Percentiles rank a stretch among this genome's conserved stretches.
Evolutionary conservation across 306 rosid species (phyloP).

Genomic region (Argentina anserina): DNA sequence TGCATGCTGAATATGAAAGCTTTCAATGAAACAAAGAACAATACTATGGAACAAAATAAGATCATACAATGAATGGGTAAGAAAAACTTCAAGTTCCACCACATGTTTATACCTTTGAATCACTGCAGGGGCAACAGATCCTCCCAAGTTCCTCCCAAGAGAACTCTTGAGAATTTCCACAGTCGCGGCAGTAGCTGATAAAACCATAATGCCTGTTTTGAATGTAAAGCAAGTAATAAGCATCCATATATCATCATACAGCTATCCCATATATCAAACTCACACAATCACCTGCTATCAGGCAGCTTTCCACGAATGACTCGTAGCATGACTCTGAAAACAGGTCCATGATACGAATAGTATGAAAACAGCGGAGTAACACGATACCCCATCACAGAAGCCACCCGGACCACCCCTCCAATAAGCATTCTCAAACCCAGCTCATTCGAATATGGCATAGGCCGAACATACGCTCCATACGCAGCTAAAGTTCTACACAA

Average conservation of each 20-base stretch:
- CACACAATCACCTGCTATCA: conserved; percentile 47
- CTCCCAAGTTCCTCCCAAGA: conserved; percentile 78
- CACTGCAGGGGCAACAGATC: conserved; percentile 65
- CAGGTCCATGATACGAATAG: conserved; percentile 86
- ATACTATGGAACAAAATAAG: conserved; percentile 6
- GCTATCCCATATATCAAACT: conserved; percentile 1
- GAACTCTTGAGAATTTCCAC: conserved; percentile 71
- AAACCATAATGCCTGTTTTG: conserved; percentile 61
- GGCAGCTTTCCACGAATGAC: conserved; percentile 68
- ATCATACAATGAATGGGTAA: neutral
- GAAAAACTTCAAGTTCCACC: neutral
- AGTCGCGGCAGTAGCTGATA: conserved; percentile 62
- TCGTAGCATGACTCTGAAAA: conserved; percentile 79
- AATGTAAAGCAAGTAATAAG: conserved; percentile 7
- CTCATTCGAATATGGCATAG: conserved; percentile 88
- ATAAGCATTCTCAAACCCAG: conserved; percentile 91
- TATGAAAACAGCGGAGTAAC: conserved; percentile 76
- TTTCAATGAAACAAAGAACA: neutral
- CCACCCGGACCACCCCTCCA: conserved; percentile 89
- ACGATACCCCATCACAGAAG: conserved; percentile 71
- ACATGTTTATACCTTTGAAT: conserved; percentile 43
- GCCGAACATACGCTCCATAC: conserved; percentile 86
- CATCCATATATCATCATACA: neutral
- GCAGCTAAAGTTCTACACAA: conserved; percentile 78
- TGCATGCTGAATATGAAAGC: neutral